Evolutionary conservation across 441 rosid genomes (phyloP).

Genomic region (Gossypium gossypioides): DNA sequence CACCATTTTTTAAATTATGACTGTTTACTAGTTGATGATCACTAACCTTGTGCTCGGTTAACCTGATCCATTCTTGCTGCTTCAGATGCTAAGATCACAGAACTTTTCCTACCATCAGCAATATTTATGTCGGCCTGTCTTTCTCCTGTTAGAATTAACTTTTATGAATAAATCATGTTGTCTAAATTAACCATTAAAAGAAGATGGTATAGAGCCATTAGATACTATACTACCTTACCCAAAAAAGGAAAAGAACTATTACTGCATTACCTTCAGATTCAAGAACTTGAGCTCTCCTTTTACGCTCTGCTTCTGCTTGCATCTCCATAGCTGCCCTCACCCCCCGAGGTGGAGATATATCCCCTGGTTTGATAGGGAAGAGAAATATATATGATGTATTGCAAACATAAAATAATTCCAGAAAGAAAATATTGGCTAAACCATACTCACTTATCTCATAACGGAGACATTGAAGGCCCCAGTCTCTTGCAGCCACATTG

Average conservation of each 20-base stretch:
- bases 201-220: background rate
- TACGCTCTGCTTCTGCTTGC: constrained; percentile 99
- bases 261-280: constrained; percentile 70
- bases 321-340: constrained; percentile 93
- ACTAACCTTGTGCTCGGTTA: constrained; percentile 61
- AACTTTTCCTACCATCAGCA: constrained; percentile 69
- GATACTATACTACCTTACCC: background rate
- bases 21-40: background rate
- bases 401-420: background rate
- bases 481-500: constrained; percentile 79
- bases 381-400: background rate
- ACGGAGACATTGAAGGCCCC: constrained; percentile 91
- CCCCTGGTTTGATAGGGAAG: constrained; percentile 45
- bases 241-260: background rate
- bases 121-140: constrained; percentile 83
- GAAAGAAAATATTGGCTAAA: background rate
- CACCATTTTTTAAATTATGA: background rate
- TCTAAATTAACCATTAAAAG: background rate
- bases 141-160: constrained; percentile 50
- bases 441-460: constrained; percentile 75
- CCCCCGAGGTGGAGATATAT: constrained; percentile 86
- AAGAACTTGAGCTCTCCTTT: constrained; percentile 82
- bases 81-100: constrained; percentile 19
- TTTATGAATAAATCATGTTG: constrained; percentile 10
- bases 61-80: constrained; percentile 18